Evolutionary conservation across 169 alveolate species (phyloP).

Genomic region (Cyclospora cayetanensis): DNA sequence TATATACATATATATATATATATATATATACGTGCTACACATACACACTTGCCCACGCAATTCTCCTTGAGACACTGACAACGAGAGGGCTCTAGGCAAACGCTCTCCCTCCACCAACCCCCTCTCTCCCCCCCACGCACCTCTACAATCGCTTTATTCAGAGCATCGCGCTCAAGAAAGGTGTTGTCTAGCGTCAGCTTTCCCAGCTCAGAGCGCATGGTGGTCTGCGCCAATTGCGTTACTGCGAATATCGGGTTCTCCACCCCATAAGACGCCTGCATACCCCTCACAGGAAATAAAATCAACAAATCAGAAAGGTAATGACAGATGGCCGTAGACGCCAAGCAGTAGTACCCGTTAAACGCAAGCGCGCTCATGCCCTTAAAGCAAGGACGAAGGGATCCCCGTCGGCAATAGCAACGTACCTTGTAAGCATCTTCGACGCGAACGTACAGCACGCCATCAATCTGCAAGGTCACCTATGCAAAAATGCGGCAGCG

Average conservation of each 20-base stretch:
- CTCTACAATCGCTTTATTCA: slow-evolving; percentile 90
- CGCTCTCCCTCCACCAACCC: too few relatives aligned
- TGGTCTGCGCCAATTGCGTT: slow-evolving; percentile 94
- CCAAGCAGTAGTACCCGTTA: too few relatives aligned
- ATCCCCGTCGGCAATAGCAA: too few relatives aligned
- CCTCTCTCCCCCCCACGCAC: slow-evolving; percentile 75
- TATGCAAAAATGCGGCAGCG: neutral
- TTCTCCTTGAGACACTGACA: too few relatives aligned
- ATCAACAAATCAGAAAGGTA: too few relatives aligned
- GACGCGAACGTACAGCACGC: slow-evolving; percentile 93
- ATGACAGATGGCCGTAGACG: too few relatives aligned
- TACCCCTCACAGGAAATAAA: too few relatives aligned
- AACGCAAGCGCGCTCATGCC: too few relatives aligned
- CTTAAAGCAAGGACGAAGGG: too few relatives aligned
- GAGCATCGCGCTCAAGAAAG: slow-evolving; percentile 93
- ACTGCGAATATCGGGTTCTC: slow-evolving; percentile 94
- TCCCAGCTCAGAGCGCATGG: slow-evolving; percentile 97
- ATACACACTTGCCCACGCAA: too few relatives aligned
- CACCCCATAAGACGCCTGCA: slow-evolving; percentile 93
- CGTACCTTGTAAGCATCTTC: slow-evolving; percentile 82
- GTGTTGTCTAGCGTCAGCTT: slow-evolving; percentile 95
- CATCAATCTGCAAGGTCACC: slow-evolving; percentile 94
- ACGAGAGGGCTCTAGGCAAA: too few relatives aligned
- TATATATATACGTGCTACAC: neutral
- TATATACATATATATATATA: neutral